Evolutionary conservation across 73 alveolate genomes (phyloP).

Genomic region (Effrenium voratum): DNA sequence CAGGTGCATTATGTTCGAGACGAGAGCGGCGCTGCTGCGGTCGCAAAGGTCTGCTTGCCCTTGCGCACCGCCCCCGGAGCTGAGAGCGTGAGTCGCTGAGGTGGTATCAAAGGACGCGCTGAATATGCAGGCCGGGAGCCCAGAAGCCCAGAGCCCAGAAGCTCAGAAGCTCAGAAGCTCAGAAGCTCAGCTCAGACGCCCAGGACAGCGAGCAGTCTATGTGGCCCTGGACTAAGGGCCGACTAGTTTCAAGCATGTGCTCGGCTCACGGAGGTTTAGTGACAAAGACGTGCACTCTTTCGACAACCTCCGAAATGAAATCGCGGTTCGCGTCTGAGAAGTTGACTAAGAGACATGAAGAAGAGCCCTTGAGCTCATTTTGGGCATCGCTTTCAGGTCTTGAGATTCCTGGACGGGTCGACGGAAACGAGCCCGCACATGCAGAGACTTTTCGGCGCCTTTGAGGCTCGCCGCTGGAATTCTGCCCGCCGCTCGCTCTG

Average conservation of each 20-base stretch:
- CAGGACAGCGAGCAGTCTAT: background rate
- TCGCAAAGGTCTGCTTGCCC: slow-evolving; percentile 48
- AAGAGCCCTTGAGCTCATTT: background rate
- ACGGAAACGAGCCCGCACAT: background rate
- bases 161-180: background rate
- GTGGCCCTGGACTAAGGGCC: slow-evolving; percentile 5
- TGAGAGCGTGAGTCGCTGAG: too few relatives aligned
- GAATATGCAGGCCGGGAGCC: background rate
- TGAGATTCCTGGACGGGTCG: background rate
- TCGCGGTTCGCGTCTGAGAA: slow-evolving; percentile 5
- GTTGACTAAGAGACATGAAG: background rate
- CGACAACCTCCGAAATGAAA: slow-evolving; percentile 64
- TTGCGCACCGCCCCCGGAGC: too few relatives aligned
- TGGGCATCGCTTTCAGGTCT: background rate
- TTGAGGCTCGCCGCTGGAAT: too few relatives aligned
- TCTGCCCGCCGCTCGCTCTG: too few relatives aligned
- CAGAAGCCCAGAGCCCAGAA: too few relatives aligned
- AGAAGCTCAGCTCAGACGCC: background rate
- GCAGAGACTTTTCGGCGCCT: slow-evolving; percentile 34
- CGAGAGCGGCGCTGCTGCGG: slow-evolving; percentile 21
- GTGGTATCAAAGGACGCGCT: slow-evolving; percentile 17
- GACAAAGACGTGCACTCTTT: slow-evolving; percentile 54
- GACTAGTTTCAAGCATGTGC: too few relatives aligned
- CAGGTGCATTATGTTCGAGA: slow-evolving; percentile 46
- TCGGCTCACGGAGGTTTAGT: background rate